Percentiles rank a stretch among this genome's conserved stretches.
phyloP scores from a whole-genome alignment of 139 green algal species.

The Diplosphaera chodatii region DNA sequence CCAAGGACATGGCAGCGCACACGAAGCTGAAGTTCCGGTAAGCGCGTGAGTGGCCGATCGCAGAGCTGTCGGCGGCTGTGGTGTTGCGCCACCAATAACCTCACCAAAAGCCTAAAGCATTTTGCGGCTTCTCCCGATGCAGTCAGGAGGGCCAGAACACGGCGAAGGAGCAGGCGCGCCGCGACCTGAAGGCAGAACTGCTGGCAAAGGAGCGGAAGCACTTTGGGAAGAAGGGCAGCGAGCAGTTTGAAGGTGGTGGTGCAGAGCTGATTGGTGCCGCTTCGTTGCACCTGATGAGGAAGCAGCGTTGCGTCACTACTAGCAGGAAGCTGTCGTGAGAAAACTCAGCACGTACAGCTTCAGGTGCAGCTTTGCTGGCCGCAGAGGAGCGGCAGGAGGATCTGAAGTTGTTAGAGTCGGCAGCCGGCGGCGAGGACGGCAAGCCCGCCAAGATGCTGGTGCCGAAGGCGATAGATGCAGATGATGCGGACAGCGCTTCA shows the following conservation, averaged over 20 bases:
- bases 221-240: constrained; percentile 44
- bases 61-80: too few relatives aligned
- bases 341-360: too few relatives aligned
- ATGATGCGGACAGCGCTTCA: constrained; percentile 41
- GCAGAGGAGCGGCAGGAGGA: constrained; percentile 74
- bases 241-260: constrained; percentile 79
- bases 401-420: constrained; percentile 65
- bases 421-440: constrained; percentile 16
- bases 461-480: constrained; percentile 71
- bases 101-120: too few relatives aligned
- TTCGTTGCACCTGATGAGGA: too few relatives aligned
- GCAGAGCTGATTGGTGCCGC: too few relatives aligned
- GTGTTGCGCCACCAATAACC: too few relatives aligned
- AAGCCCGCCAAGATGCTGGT: constrained; percentile 44
- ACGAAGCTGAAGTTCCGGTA: constrained; percentile 80
- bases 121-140: too few relatives aligned
- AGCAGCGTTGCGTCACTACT: too few relatives aligned
- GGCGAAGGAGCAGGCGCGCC: constrained; percentile 32
- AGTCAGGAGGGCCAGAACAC: constrained; percentile 57
- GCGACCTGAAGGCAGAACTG: constrained; percentile 62
- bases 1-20: constrained; percentile 62
- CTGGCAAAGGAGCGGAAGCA: constrained; percentile 77
- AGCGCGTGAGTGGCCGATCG: too few relatives aligned
- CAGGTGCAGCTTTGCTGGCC: too few relatives aligned
- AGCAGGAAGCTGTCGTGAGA: too few relatives aligned